Conservation (phyloP, 495 filamentous ascomycete genomes). For the Aspergillus bridgeri region DNA sequence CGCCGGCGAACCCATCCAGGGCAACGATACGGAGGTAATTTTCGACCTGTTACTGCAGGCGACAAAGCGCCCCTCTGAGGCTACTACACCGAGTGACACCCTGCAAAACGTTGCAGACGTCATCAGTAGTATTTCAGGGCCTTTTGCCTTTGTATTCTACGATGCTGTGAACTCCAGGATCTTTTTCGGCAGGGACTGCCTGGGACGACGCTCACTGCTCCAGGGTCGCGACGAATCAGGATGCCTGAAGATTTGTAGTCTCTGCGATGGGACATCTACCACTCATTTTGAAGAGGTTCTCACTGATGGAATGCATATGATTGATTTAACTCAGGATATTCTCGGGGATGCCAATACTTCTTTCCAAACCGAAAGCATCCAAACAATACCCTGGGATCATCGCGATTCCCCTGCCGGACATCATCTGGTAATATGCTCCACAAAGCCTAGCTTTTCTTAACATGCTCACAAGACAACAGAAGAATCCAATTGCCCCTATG, state of each 20-base stretch:
- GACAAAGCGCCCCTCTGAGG: slow-evolving; percentile 8
- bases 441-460: background rate
- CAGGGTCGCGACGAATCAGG: slow-evolving; percentile 40
- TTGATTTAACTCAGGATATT: slow-evolving; percentile 47
- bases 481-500: slow-evolving; percentile 59
- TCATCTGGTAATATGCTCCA: slow-evolving; percentile 39
- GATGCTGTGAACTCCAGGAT: slow-evolving; percentile 58
- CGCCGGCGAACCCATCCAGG: slow-evolving; percentile 45
- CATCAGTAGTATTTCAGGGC: slow-evolving; percentile 68
- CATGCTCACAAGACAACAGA: slow-evolving; percentile 27
- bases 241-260: slow-evolving; percentile 67
- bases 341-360: background rate
- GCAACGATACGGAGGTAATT: slow-evolving; percentile 76
- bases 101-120: slow-evolving; percentile 45
- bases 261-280: slow-evolving; percentile 54
- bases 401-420: slow-evolving; percentile 16
- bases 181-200: slow-evolving; percentile 79
- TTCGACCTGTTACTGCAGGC: slow-evolving; percentile 60
- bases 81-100: slow-evolving; percentile 12
- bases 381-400: slow-evolving; percentile 30
- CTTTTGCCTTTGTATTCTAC: slow-evolving; percentile 89
- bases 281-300: slow-evolving; percentile 73
- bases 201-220: slow-evolving; percentile 83
- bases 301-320: slow-evolving; percentile 70
- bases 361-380: slow-evolving; percentile 26